Base-by-base conservation (phyloP, 305 asterid species). In the Rubia balearica region DNA sequence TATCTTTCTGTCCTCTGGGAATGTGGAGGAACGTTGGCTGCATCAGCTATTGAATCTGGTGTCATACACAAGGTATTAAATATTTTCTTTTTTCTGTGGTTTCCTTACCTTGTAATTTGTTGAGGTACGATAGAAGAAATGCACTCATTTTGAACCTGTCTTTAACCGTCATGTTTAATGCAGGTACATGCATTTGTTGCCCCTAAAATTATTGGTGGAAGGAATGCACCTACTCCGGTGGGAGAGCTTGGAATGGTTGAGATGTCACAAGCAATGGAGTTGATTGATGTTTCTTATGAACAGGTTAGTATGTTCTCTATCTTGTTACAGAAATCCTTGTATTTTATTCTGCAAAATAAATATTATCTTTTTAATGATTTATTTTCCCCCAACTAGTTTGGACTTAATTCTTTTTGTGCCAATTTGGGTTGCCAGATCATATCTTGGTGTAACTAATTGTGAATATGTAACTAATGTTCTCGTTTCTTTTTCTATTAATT, bases 231-330 rank as follows among this genome's bases (percentile, higher is more conserved):
- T 0, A 84, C 99, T 46, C 99, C 97, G 42, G 91, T 91, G 6
- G 96, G 99, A 61, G 99, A 94, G 77, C 96, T 94, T 67, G 99
- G 99, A 76, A 94, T 94, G 99, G 97, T 94, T 81, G 99, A 94
- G 87, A 94, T 94, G 99, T 79, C 99, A 53, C 99, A 94, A 77
- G 99, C 99, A 63, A 61, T 94, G 78, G 96, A 90, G 79, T 77
- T 94, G 68, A 76, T 75, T 78, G 97, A 94, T 77, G 95, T 88
- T 70, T 83, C 80, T 49, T 88, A 89, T 73, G 96, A 94, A 81
- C 92, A 87, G 96, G 96, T 89, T 73, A 45, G 48, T n/a, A n/a
- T 53, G 42, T 56, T 33, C 11, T 22, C 65, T 49, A 53, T 65
- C 51, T 43, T 64, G 45, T 69, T 57, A 19, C 17, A 62, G 7